Evolutionary conservation across 352 stramenopile genomes (phyloP).

Genomic region (Phytophthora nicotianae): DNA sequence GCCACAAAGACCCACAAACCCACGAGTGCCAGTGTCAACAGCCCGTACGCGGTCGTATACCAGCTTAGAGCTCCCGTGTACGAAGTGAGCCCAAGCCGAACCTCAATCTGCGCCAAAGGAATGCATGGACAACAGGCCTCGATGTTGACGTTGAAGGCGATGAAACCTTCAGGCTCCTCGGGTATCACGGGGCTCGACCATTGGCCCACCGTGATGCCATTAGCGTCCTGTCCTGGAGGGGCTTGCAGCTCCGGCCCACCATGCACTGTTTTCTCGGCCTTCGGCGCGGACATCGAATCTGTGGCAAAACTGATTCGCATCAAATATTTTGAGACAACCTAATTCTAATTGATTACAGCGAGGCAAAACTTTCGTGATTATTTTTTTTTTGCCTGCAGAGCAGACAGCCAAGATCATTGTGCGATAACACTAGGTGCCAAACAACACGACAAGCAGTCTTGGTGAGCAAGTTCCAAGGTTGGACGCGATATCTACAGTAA

Average conservation of each 20-base stretch:
- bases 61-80: conserved; percentile 28
- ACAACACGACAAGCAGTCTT: too few species aligned
- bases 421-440: too few species aligned
- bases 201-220: conserved; percentile 28
- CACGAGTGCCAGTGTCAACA: conserved; percentile 10
- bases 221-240: conserved; percentile 23
- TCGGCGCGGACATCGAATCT: conserved; percentile 10
- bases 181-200: conserved; percentile 40
- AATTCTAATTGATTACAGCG: too few species aligned
- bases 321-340: too few species aligned
- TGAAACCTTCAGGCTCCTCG: conserved; percentile 26
- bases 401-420: too few species aligned
- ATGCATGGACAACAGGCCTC: conserved; percentile 40
- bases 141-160: conserved; percentile 30
- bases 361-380: too few species aligned
- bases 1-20: conserved; percentile 27
- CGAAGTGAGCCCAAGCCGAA: conserved; percentile 31
- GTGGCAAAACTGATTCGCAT: not conserved
- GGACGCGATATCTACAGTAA: too few species aligned
- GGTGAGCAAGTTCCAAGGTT: too few species aligned
- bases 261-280: conserved; percentile 35
- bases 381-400: too few species aligned
- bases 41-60: conserved; percentile 24
- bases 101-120: conserved; percentile 39
- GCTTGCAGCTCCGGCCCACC: conserved; percentile 1